Conservation (phyloP, 2,329 filamentous ascomycete genomes). For the Metarhizium robertsii region DNA sequence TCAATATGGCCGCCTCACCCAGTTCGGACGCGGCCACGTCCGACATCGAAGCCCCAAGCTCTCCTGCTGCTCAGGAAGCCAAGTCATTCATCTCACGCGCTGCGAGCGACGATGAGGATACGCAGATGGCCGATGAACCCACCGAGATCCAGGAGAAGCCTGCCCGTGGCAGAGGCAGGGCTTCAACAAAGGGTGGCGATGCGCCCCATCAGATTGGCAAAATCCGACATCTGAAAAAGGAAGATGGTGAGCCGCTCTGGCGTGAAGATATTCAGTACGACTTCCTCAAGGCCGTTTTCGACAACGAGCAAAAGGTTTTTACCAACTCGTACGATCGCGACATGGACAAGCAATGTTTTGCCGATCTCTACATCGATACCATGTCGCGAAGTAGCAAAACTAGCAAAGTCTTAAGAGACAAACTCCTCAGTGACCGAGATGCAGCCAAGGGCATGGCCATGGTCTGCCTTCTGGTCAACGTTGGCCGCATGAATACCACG, state of each 20-base stretch:
- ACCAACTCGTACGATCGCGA: conserved; percentile 76
- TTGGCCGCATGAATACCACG: conserved; percentile 97
- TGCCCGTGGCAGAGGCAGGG: conserved; percentile 25
- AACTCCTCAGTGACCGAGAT: conserved; percentile 82
- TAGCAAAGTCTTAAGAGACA: conserved; percentile 96
- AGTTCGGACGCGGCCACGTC: conserved; percentile 32
- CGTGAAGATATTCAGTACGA: conserved; percentile 82
- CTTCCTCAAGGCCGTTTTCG: conserved; percentile 72
- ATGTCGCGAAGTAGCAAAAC: conserved; percentile 99
- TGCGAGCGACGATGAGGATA: conserved; percentile 38
- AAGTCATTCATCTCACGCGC: conserved; percentile 38
- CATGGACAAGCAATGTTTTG: conserved; percentile 66
- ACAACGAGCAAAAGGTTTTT: conserved; percentile 67
- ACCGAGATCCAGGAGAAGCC: conserved; percentile 34
- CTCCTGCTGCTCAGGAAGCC: conserved; percentile 30
- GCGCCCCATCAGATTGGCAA: conserved; percentile 46
- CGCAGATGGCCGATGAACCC: conserved; percentile 30
- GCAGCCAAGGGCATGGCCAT: conserved; percentile 98
- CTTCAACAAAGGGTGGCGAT: conserved; percentile 22
- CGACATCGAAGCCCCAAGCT: conserved; percentile 36
- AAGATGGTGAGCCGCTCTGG: conserved; percentile 81
- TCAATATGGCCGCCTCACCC: conserved; percentile 29
- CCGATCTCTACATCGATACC: conserved; percentile 94
- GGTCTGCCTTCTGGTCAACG: conserved; percentile 95
- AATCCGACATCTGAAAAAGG: conserved; percentile 78